Base-by-base conservation (phyloP, 2,329 filamentous ascomycete genomes). In the Aspergillus proliferans region DNA sequence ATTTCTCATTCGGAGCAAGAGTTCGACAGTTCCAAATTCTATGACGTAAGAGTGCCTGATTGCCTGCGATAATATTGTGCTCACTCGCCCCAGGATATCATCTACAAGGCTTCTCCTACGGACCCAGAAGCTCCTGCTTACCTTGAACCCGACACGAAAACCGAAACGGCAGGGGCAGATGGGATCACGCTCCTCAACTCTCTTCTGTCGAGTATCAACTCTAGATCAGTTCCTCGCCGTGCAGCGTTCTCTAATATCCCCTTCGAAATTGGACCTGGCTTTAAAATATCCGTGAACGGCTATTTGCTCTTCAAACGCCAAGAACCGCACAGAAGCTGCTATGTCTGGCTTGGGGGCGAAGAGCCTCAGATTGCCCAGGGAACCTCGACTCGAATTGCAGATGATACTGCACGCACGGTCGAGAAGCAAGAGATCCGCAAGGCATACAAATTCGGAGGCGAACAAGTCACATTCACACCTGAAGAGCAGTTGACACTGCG, bases 381-480 rank as follows among this genome's bases (percentile, higher is more conserved):
- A 1, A 81, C 86, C 58, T 93, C 88, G 0, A 84, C 83, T 1
- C 82, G 84, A 49, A 78, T 91, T 48, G 85, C 88, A 3, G 87
- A 89, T 52, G 88, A 94, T 58, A 90, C 84, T 15, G 81, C 85
- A 2, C 79, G 84, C 34, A 82, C 83, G 0, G 83, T 97, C 0
- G 85, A 94, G 54, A 91, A 91, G 58, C 73, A 72, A 3, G 90
- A 97, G 60, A 81, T 94, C 18, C 86, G 86, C 51, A 96, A 93
- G 68, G 93, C 92, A 0, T 98, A 93, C 76, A 96, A 93, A 60
- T 97, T 97, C 63, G 93, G 92, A 10, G 91, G 89, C 36, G 88
- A 95, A 56, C 89, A 89, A 43, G 82, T 98, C 43, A 80, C 86
- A 44, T 98, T 98, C 66, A 84, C 84, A 0, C 80, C 84, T 0